Base-by-base conservation (phyloP, 805 yeast genomes). In the Kluyveromyces starmeri region DNA sequence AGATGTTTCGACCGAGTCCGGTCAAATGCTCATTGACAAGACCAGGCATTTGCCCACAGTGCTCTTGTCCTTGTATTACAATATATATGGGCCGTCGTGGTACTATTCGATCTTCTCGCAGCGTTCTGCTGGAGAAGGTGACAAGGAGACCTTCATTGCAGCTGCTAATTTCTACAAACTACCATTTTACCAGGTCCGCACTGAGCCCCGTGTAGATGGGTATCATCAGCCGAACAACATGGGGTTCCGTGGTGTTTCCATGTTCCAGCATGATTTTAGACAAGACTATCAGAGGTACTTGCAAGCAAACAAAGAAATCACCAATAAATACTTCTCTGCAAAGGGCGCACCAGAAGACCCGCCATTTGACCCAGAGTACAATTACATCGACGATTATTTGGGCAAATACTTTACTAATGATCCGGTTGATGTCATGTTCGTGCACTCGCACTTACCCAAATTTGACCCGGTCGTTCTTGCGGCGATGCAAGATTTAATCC, bases 51-150 rank as follows among this genome's bases (percentile, higher is more conserved):
- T 75, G 35, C 68, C 65, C 39, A 75, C 84, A 0, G 51, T 80
- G 29, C 51, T 78, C 18, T 55, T 81, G 32, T 63, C 82, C 3
- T 59, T 75, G 26, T 80, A 78, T 54, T 81, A 81, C 52, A 80
- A 81, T 44, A 55, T 75, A 1, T 62, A 63, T 53, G 88, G 88
- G 0, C 85, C 85, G 1, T 55, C 64, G 7, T 75, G 69, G 58
- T 81, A 73, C 52, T 81, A 80, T 47, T 79, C 78, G 7, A 55
- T 81, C 37, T 63, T 81, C 42, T 71, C 83, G 0, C 88, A 78
- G 49, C 83, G 84, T 4, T 65, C 74, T 18, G 76, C 84, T 1
- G 88, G 89, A 18, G 82, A 80, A 60, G 88, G 89, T 34, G 89
- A 81, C 50, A 81, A 81, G 50, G 89, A 81, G 48, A 78, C 89